These are phyloP conservation scores for Rhodotorula sp. DNA, from an alignment of 1,284 basidiomycete species.

Conservation along the genomic window DNA sequence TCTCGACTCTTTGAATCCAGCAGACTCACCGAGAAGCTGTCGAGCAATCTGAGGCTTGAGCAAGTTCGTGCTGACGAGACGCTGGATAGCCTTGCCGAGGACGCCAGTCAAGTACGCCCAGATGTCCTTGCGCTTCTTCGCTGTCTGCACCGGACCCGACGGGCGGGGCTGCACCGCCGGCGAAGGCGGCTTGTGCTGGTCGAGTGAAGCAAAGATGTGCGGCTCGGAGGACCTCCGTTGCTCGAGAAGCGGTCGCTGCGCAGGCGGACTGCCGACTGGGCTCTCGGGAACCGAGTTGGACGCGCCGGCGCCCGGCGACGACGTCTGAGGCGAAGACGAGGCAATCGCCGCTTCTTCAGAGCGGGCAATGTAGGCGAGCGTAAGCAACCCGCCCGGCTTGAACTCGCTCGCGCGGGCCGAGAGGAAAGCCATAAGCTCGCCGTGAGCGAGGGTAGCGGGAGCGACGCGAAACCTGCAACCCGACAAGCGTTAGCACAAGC, in stretches of 20 bases:
- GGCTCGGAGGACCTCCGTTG: too few species aligned
- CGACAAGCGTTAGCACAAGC: background rate
- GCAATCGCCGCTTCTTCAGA: constrained; percentile 42
- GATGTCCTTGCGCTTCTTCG: constrained; percentile 43
- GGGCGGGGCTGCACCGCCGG: background rate
- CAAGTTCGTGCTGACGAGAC: constrained; percentile 51
- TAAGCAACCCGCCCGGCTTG: constrained; percentile 49
- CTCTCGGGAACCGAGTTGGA: background rate
- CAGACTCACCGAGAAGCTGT: constrained; percentile 45
- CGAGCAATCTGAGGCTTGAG: constrained; percentile 51
- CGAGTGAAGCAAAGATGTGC: too few species aligned
- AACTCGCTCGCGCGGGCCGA: constrained; percentile 50
- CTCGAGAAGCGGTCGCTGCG: background rate
- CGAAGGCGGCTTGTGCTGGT: too few species aligned
- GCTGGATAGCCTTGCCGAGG: constrained; percentile 50
- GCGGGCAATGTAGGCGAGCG: constrained; percentile 50
- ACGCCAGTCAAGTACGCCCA: constrained; percentile 49
- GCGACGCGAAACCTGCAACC: constrained; percentile 30
- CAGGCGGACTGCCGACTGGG: background rate
- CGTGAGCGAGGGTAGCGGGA: constrained; percentile 49
- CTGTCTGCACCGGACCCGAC: background rate
- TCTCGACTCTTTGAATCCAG: background rate
- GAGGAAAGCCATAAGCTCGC: constrained; percentile 50
- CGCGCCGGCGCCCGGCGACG: constrained; percentile 3
- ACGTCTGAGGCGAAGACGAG: constrained; percentile 7